phyloP scores from a whole-genome alignment of 108 stramenopile genomes.

The Stephanodiscus minutulus region DNA sequence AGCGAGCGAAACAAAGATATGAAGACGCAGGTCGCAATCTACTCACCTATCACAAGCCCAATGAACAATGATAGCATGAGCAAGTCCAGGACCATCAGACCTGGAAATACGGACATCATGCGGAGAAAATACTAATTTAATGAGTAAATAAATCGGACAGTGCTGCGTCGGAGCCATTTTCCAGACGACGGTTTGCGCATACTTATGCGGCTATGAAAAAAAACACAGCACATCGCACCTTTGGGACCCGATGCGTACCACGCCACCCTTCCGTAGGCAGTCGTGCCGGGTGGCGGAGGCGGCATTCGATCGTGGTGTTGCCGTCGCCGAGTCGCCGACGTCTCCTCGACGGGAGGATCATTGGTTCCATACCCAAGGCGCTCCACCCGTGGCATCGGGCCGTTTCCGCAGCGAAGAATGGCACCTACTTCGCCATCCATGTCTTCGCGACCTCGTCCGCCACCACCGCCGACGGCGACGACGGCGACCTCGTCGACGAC shows the following conservation, averaged over 20 bases:
- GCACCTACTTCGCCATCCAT: background rate
- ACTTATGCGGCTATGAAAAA: too few relatives aligned
- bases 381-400: background rate
- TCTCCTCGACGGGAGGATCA: background rate
- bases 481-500: background rate
- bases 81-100: constrained; percentile 60
- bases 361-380: constrained; percentile 8
- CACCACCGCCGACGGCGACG: background rate
- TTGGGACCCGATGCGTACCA: constrained; percentile 69
- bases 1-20: too few relatives aligned
- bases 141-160: too few relatives aligned
- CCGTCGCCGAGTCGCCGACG: background rate
- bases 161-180: too few relatives aligned
- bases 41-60: constrained; percentile 36
- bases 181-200: too few relatives aligned
- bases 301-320: background rate
- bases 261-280: constrained; percentile 61
- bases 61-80: constrained; percentile 61
- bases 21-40: too few relatives aligned
- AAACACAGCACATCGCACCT: background rate
- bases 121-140: too few relatives aligned
- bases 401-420: background rate
- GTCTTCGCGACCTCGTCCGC: background rate
- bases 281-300: constrained; percentile 60
- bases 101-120: constrained; percentile 6